Base-by-base conservation (phyloP, 2,329 filamentous ascomycete species). In the Lomentospora prolificans region DNA sequence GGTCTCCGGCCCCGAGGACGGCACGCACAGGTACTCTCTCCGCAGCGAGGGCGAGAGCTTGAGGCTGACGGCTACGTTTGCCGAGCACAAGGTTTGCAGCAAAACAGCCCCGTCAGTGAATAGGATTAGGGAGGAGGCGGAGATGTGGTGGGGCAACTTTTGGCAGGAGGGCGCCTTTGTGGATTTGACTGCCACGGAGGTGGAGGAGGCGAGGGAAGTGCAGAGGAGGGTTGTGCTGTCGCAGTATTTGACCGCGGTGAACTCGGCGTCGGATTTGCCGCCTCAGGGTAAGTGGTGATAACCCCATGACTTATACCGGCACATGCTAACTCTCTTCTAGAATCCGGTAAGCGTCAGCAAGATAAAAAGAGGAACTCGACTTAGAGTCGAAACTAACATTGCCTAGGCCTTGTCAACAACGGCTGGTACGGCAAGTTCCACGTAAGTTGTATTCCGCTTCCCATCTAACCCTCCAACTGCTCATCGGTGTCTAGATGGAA, bases 401-500 rank as follows among this genome's bases (percentile, higher is more conserved):
- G 30, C 30, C 24, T 51, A 56, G 72, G 72, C 0, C 58, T 75
- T 1, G 70, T 75, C 61, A 75, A 75, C 36, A 75, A 75, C 36
- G 73, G 73, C 2, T 75, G 73, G 72, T 74, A 74, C 44, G 72
- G 71, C 60, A 61, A 39, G 64, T 56, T 56, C 22, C 54, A 56
- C 33, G 54, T 56, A 56, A 51, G 46, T 55, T 19, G 10, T 4
- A 28, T 14, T 31, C 24, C 22, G 12, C 9, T 27, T 17, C n/a
- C 3, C 28, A 24, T 14, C 5, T 10, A n/a, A 25, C 3, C 9
- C 46, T 22, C 25, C 25, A 55, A n/a, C 28, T 33, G 8, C 4
- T 17, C 30, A 24, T n/a, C n/a, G n/a, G n/a, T n/a, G n/a, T n/a
- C n/a, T n/a, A 73, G 67, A 63, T 79, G 51, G 78, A 81, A 58